phyloP scores from a whole-genome alignment of 805 yeast genomes.

The Saccharomycopsis sp. region DNA sequence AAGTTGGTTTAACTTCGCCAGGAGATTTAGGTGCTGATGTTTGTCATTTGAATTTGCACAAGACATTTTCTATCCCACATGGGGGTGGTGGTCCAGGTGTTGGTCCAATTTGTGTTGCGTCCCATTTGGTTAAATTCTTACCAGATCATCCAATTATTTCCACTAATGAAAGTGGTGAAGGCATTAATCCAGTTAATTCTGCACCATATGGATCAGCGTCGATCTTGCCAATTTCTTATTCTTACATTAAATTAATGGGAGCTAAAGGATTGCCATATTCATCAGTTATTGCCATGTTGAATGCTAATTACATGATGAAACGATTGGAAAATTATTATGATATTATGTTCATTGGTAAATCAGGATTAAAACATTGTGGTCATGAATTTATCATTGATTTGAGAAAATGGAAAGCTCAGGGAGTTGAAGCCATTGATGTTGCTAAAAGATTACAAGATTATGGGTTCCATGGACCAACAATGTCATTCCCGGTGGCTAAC shows the following conservation, averaged over 20 bases:
- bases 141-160: slow-evolving; percentile 67
- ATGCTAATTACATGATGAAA: slow-evolving; percentile 92
- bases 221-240: slow-evolving; percentile 86
- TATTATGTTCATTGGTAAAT: slow-evolving; percentile 64
- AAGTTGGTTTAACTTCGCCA: slow-evolving; percentile 94
- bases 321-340: slow-evolving; percentile 64
- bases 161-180: slow-evolving; percentile 39
- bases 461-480: slow-evolving; percentile 98
- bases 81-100: slow-evolving; percentile 99
- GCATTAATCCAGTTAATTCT: slow-evolving; percentile 71
- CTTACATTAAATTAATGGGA: slow-evolving; percentile 94
- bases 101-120: slow-evolving; percentile 92
- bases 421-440: slow-evolving; percentile 91
- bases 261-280: slow-evolving; percentile 74
- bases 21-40: slow-evolving; percentile 98
- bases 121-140: slow-evolving; percentile 70
- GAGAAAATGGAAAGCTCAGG: slow-evolving; percentile 70
- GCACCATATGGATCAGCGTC: slow-evolving; percentile 97
- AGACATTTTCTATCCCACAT: slow-evolving; percentile 95
- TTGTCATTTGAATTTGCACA: slow-evolving; percentile 93
- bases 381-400: slow-evolving; percentile 94
- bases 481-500: slow-evolving; percentile 98
- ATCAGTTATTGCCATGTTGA: slow-evolving; percentile 86
- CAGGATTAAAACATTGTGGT: slow-evolving; percentile 71
- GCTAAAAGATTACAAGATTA: slow-evolving; percentile 97